phyloP scores from a whole-genome alignment of 139 green algal species.

The Penium margaritaceum region DNA sequence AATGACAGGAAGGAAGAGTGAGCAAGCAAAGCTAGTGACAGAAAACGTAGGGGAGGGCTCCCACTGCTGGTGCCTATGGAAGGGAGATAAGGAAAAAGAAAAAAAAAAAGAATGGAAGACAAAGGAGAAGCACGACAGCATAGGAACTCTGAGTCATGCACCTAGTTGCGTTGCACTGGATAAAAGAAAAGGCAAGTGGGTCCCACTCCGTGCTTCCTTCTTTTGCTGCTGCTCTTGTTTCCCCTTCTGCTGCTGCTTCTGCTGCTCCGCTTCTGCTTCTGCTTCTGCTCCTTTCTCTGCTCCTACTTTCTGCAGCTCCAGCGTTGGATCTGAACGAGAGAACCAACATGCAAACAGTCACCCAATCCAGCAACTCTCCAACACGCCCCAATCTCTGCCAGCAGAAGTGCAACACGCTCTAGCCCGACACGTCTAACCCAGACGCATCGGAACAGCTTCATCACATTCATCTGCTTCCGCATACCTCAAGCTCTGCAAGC shows the following conservation, averaged over 20 bases:
- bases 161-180: too few species aligned
- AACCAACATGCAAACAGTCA: not conserved
- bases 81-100: not conserved
- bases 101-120: not conserved
- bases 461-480: too few species aligned
- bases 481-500: constrained; percentile 1
- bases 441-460: not conserved
- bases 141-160: not conserved
- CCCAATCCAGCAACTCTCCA: not conserved
- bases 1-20: not conserved
- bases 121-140: not conserved
- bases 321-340: too few species aligned
- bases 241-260: too few species aligned
- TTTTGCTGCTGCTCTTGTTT: too few species aligned
- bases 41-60: not conserved
- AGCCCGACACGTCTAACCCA: too few species aligned
- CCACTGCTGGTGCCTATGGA: too few species aligned
- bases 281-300: too few species aligned
- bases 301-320: too few species aligned
- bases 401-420: not conserved
- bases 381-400: not conserved
- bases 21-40: not conserved
- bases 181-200: too few species aligned
- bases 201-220: too few species aligned
- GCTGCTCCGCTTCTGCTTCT: too few species aligned